phyloP scores from a whole-genome alignment of 495 filamentous ascomycete genomes.

The Paragyromitra xinjiangensis region DNA sequence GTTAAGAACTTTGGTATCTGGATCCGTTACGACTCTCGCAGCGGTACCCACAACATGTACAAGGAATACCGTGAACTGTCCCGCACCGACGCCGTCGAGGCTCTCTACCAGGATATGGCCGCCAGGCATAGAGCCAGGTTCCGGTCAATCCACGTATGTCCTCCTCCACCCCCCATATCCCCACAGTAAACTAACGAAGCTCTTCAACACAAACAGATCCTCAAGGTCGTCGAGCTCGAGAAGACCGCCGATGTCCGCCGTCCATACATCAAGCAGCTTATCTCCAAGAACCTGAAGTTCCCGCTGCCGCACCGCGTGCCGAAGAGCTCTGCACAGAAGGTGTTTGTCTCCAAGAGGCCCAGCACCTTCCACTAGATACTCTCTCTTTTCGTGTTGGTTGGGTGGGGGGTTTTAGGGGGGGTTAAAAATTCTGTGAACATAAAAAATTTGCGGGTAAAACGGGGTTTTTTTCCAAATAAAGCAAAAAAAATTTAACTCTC shows the following conservation, averaged over 20 bases:
- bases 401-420: conserved; percentile 7
- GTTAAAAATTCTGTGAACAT: conserved; percentile 51
- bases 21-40: conserved; percentile 99
- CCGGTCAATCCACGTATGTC: conserved; percentile 93
- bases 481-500: conserved; percentile 35
- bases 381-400: conserved; percentile 32
- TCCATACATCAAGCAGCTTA: conserved; percentile 98
- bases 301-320: conserved; percentile 94
- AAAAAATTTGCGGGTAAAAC: conserved; percentile 43
- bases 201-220: conserved; percentile 70
- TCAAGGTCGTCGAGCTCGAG: conserved; percentile 96
- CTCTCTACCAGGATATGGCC: conserved; percentile 99
- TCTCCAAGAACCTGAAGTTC: conserved; percentile 94
- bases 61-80: conserved; percentile 99
- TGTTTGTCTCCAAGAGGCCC: conserved; percentile 90
- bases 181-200: conserved; percentile 19
- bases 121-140: conserved; percentile 97
- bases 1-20: conserved; percentile 99
- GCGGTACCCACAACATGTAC: conserved; percentile 99
- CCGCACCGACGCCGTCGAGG: conserved; percentile 90
- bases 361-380: conserved; percentile 73
- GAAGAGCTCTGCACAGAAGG: conserved; percentile 79
- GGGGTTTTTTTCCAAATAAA: conserved; percentile 39
- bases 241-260: conserved; percentile 91
- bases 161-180: not conserved